A percentile compares a stretch with the other conserved stretches of the same genome.
These are phyloP conservation scores for Suillus spraguei DNA, from an alignment of 768 basidiomycete genomes.

Conservation along the genomic window DNA sequence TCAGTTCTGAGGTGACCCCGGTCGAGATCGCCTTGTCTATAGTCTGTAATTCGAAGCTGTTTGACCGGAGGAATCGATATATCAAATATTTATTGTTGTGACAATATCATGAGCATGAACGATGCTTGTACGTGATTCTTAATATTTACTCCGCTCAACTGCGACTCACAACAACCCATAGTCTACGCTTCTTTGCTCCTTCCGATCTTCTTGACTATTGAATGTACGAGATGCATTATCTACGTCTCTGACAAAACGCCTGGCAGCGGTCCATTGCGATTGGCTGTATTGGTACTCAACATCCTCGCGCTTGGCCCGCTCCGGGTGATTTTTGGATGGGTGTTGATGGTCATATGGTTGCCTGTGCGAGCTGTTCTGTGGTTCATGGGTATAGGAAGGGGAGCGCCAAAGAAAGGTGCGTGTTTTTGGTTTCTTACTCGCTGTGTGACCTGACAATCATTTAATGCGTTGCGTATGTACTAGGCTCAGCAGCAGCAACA, in stretches of 20 bases:
- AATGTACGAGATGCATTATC: slow-evolving; percentile 6
- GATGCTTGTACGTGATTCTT: slow-evolving; percentile 4
- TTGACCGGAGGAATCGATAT: not conserved
- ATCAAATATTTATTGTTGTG: not conserved
- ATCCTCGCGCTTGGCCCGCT: slow-evolving; percentile 12
- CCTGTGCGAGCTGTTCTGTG: slow-evolving; percentile 19
- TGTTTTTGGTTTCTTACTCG: not conserved
- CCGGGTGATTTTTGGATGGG: slow-evolving; percentile 4
- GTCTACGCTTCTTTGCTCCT: slow-evolving; percentile 17
- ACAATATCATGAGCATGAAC: not conserved
- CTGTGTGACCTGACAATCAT: not conserved
- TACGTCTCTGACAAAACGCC: slow-evolving; percentile 7
- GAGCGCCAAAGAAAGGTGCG: slow-evolving; percentile 15
- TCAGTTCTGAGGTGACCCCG: not conserved
- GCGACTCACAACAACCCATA: not conserved
- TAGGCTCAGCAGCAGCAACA: slow-evolving; percentile 10
- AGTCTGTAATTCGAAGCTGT: not conserved
- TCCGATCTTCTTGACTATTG: slow-evolving; percentile 18
- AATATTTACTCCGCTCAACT: not conserved
- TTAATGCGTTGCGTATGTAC: not conserved
- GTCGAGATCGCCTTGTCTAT: slow-evolving; percentile 1
- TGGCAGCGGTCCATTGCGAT: slow-evolving; percentile 14
- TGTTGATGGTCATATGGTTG: slow-evolving; percentile 8
- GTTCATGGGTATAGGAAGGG: slow-evolving; percentile 22
- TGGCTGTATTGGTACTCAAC: slow-evolving; percentile 8